These are phyloP conservation scores for Magnolia officinalis DNA, from an alignment of 164 flowering plant genomes.

Conservation along the genomic window DNA sequence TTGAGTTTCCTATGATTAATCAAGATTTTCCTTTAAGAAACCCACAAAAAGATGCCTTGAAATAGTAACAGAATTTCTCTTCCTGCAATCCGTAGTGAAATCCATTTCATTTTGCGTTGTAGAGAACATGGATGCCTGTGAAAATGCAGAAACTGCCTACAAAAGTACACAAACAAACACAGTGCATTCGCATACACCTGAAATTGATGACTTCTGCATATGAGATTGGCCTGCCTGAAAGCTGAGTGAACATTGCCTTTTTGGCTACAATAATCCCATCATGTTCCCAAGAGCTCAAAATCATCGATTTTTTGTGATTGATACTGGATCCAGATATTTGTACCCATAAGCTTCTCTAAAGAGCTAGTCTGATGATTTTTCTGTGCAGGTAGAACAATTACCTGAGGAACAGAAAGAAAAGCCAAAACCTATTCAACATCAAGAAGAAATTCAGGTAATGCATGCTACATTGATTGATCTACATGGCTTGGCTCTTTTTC, in stretches of 20 bases:
- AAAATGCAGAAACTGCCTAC: neutral
- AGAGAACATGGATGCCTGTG: neutral
- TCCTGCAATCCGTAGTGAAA: neutral
- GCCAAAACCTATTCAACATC: conserved; percentile 21
- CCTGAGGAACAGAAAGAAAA: conserved; percentile 29
- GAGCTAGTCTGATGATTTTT: conserved; percentile 5
- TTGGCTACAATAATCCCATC: neutral
- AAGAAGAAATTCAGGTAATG: conserved; percentile 53
- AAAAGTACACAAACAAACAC: too few relatives aligned
- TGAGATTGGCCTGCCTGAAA: neutral
- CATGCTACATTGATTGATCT: neutral
- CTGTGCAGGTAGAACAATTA: conserved; percentile 49
- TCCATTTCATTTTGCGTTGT: neutral
- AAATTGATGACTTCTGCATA: neutral
- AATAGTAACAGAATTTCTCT: neutral
- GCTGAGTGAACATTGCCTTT: neutral
- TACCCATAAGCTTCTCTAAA: neutral
- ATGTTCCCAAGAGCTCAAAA: neutral
- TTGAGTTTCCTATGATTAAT: neutral
- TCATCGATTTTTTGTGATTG: neutral
- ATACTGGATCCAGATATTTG: neutral
- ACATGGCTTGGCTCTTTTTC: too few relatives aligned
- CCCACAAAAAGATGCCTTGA: neutral
- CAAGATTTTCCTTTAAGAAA: neutral
- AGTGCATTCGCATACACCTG: neutral